Base-by-base conservation (phyloP, 2,329 filamentous ascomycete species). In the Aureobasidium pullulans region DNA sequence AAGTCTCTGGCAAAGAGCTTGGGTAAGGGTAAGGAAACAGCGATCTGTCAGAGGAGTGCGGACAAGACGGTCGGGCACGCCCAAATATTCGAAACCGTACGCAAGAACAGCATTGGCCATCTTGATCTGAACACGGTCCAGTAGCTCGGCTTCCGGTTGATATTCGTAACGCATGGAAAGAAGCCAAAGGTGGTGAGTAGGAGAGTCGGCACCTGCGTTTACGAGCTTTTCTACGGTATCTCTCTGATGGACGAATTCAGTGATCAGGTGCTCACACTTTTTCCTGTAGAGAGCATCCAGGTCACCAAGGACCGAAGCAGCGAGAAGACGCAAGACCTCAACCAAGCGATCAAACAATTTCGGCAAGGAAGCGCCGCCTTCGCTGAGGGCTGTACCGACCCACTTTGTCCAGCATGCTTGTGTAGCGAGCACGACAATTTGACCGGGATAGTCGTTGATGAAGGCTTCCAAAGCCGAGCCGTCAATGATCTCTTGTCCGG, bases 191-290 rank as follows among this genome's bases (percentile, higher is more conserved):
- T 96, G 91, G 71, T 99, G 89, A 16, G 83, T 87, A 15, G 90
- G 80, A 8, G 86, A 85, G 54, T 80, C 84, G 29, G 94, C 94
- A 60, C 87, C 87, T 47, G 84, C 79, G 47, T 87, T 82, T 49
- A 92, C 82, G 29, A 99, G 84, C 73, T 90, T 95, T 69, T 93
- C 88, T 64, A 97, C 94, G 16, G 88, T 84, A 72, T 99, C 94
- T 62, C 94, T 88, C 73, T 99, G 95, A 71, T 99, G 94, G 13
- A 99, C 94, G 70, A 94, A 97, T 72, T 99, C 95, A 0, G 95
- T 99, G 70, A 99, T 99, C 65, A 99, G 83, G 74, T 96, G 93
- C 73, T 99, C 94, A 74, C 93, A 99, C 78, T 96, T 96, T 81
- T 96, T 96, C 63, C 94, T 84, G 69, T 89, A 84, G 52, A 96